These are phyloP conservation scores for Microascus cirrosus DNA, from an alignment of 2,329 filamentous ascomycete genomes.

Conservation along the genomic window DNA sequence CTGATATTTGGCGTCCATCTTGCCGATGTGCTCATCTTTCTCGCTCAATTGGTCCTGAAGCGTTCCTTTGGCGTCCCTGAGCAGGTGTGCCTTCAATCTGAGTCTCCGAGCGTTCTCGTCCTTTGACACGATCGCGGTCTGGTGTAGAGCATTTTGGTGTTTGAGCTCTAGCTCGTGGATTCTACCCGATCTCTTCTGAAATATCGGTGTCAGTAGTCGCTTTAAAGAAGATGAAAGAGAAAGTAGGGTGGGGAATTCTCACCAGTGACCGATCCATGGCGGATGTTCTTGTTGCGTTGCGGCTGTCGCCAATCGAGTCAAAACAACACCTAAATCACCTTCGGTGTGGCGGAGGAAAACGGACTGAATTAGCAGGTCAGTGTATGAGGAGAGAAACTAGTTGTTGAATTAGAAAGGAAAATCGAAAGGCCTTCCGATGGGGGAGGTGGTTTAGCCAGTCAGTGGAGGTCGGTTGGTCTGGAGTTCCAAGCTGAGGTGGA, in stretches of 20 bases:
- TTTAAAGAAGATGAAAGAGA: slow-evolving; percentile 10
- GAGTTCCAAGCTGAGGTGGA: not conserved
- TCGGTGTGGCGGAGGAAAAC: slow-evolving; percentile 6
- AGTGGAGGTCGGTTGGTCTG: slow-evolving; percentile 7
- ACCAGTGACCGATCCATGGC: slow-evolving; percentile 14
- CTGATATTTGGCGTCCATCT: slow-evolving; percentile 26
- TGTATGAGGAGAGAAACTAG: not conserved
- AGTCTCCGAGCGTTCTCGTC: slow-evolving; percentile 65
- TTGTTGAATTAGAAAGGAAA: not conserved
- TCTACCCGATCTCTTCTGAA: slow-evolving; percentile 9
- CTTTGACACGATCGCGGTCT: slow-evolving; percentile 57
- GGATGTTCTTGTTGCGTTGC: slow-evolving; percentile 10
- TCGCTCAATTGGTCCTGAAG: slow-evolving; percentile 52
- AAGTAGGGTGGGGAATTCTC: slow-evolving; percentile 15
- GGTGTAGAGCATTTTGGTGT: slow-evolving; percentile 54
- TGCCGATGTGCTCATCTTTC: slow-evolving; percentile 47
- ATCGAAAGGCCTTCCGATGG: not conserved
- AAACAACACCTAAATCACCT: not conserved
- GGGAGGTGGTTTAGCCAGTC: not conserved
- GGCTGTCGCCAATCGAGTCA: slow-evolving; percentile 7
- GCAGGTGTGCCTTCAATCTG: slow-evolving; percentile 56
- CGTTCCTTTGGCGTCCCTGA: slow-evolving; percentile 63
- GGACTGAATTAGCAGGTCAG: slow-evolving; percentile 14
- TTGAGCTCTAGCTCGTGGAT: slow-evolving; percentile 54
- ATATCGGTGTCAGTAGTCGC: slow-evolving; percentile 8